Conservation (phyloP, 768 basidiomycete genomes). For the Boletus insuetus region DNA sequence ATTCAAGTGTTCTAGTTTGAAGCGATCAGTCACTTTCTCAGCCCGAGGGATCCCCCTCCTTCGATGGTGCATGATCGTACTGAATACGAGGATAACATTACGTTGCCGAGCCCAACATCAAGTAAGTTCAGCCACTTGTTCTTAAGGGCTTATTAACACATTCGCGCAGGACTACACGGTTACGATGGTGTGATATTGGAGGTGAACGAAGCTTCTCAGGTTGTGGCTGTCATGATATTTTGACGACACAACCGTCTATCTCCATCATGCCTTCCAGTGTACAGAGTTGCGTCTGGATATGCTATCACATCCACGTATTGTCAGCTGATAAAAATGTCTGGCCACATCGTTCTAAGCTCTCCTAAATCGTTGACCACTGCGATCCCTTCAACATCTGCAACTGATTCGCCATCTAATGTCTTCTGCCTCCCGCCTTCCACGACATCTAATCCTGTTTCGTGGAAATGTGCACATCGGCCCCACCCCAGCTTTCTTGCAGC, state of each 20-base stretch:
- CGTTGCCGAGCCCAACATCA: slow-evolving; percentile 63
- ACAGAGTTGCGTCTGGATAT: slow-evolving; percentile 1
- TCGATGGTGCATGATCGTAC: slow-evolving; percentile 81
- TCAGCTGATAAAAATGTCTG: slow-evolving; percentile 59
- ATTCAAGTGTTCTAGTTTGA: slow-evolving; percentile 54
- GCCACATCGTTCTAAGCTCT: slow-evolving; percentile 69
- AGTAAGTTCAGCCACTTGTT: slow-evolving; percentile 43
- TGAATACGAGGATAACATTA: slow-evolving; percentile 70
- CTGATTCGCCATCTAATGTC: slow-evolving; percentile 37
- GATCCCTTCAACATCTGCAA: slow-evolving; percentile 44
- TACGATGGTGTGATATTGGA: slow-evolving; percentile 83
- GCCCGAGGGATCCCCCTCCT: slow-evolving; percentile 68
- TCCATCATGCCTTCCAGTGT: neutral
- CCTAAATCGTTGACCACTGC: slow-evolving; percentile 56
- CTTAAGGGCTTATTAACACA: neutral
- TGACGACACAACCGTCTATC: slow-evolving; percentile 28
- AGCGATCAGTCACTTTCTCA: slow-evolving; percentile 73
- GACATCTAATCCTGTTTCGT: slow-evolving; percentile 60
- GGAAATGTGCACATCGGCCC: slow-evolving; percentile 74
- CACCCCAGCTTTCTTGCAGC: slow-evolving; percentile 66
- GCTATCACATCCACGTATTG: neutral
- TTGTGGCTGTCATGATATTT: slow-evolving; percentile 70
- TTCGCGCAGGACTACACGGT: slow-evolving; percentile 47
- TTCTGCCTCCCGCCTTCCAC: slow-evolving; percentile 62
- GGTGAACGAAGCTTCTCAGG: slow-evolving; percentile 73